Evolutionary conservation across 805 yeast genomes (phyloP).

Genomic region (Saccharomycopsis oosterbeekiorum): DNA sequence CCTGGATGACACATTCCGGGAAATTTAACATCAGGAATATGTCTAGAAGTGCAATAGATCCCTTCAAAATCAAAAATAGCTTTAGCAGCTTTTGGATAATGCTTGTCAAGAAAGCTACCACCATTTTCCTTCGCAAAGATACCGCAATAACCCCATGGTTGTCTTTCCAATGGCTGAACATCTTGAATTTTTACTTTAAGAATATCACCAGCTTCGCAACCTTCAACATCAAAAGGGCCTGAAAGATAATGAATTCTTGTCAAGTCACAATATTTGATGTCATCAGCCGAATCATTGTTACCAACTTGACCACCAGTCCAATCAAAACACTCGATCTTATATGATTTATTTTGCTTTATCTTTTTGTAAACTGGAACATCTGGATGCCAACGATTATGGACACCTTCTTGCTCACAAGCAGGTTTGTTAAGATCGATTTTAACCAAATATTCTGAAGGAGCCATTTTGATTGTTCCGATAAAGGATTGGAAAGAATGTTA

Average conservation of each 20-base stretch:
- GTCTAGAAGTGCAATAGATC: conserved; percentile 39
- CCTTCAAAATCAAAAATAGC: conserved; percentile 46
- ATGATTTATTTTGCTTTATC: conserved; percentile 34
- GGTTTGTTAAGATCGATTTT: conserved; percentile 35
- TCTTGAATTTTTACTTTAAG: conserved; percentile 41
- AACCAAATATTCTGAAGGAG: conserved; percentile 17
- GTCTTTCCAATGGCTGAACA: conserved; percentile 41
- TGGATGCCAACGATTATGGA: conserved; percentile 48
- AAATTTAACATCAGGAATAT: conserved; percentile 39
- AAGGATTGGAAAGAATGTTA: neutral
- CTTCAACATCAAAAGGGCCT: conserved; percentile 38
- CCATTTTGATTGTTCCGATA: neutral
- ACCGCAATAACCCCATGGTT: conserved; percentile 47
- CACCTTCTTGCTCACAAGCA: conserved; percentile 36
- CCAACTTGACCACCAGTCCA: conserved; percentile 46
- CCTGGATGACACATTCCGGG: conserved; percentile 45
- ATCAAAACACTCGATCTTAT: conserved; percentile 41
- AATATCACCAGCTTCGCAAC: conserved; percentile 39
- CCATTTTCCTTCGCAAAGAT: conserved; percentile 40
- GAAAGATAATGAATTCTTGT: conserved; percentile 38
- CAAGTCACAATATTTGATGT: conserved; percentile 35
- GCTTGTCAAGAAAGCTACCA: conserved; percentile 40
- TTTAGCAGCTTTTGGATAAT: conserved; percentile 42
- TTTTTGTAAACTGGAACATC: conserved; percentile 35
- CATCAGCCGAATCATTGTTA: conserved; percentile 40